A percentile compares a stretch with the other conserved stretches of the same genome.
Evolutionary conservation across 169 alveolate genomes (phyloP).

Genomic region (Plasmodium relictum): DNA sequence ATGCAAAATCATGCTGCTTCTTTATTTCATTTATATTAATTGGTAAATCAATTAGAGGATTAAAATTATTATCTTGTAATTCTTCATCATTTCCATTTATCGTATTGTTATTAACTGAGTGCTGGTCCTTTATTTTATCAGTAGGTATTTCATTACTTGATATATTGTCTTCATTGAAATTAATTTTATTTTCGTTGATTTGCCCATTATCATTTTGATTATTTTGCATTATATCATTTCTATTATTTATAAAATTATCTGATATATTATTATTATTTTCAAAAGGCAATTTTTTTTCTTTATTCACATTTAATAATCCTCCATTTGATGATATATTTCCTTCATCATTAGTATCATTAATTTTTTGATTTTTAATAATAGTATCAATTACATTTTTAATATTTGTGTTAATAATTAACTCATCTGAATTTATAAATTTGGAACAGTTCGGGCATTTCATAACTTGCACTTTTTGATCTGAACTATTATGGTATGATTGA

Average conservation of each 20-base stretch:
- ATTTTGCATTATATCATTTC: slow-evolving; percentile 1
- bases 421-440: slow-evolving; percentile 24
- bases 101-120: not conserved
- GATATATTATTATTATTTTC: not conserved
- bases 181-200: not conserved
- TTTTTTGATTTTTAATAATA: slow-evolving; percentile 43
- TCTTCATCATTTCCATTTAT: slow-evolving; percentile 10
- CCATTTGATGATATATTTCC: not conserved
- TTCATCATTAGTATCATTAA: slow-evolving; percentile 2
- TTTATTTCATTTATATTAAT: slow-evolving; percentile 38
- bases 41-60: slow-evolving; percentile 41
- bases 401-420: slow-evolving; percentile 56
- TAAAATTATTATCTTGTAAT: slow-evolving; percentile 19
- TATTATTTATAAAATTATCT: slow-evolving; percentile 2
- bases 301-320: not conserved
- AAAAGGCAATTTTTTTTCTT: not conserved
- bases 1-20: slow-evolving; percentile 68
- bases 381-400: slow-evolving; percentile 72
- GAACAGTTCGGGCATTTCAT: slow-evolving; percentile 68
- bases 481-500: not conserved
- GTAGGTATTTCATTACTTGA: too few species aligned
- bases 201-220: not conserved
- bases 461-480: slow-evolving; percentile 20
- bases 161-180: slow-evolving; percentile 5
- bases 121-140: too few species aligned